Percentiles rank a stretch among this genome's conserved stretches.
These are phyloP conservation scores for Cytospora paraplurivora DNA, from an alignment of 2,329 filamentous ascomycete genomes.

Conservation along the genomic window DNA sequence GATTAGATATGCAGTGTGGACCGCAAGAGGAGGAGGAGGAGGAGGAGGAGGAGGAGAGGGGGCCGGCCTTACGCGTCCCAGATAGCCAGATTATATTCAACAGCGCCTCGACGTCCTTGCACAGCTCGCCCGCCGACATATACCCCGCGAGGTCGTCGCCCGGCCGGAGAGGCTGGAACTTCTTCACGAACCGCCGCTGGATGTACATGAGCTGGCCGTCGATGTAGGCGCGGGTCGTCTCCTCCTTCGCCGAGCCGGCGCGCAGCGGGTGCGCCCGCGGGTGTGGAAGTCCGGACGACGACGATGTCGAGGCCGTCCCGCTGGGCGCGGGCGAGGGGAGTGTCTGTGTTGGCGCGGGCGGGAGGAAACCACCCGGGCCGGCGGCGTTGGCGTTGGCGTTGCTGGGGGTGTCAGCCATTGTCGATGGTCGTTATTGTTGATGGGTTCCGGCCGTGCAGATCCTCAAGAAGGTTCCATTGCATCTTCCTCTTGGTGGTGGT, in stretches of 20 bases:
- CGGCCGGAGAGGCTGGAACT: conserved; percentile 50
- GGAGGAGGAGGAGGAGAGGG: too few relatives aligned
- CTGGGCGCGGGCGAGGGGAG: conserved; percentile 60
- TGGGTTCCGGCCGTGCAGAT: background rate
- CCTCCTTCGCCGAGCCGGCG: conserved; percentile 62
- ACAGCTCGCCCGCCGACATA: conserved; percentile 67
- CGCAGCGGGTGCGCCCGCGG: conserved; percentile 55
- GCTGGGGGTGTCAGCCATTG: conserved; percentile 34
- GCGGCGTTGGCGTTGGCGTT: background rate
- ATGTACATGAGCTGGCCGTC: conserved; percentile 55
- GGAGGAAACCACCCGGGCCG: conserved; percentile 56
- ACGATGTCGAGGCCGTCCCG: conserved; percentile 44
- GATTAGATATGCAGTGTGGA: too few relatives aligned
- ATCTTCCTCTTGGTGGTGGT: conserved; percentile 5
- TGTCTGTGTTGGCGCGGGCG: conserved; percentile 32
- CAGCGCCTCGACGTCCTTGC: conserved; percentile 71
- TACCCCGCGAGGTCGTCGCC: conserved; percentile 56
- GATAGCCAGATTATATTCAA: conserved; percentile 84
- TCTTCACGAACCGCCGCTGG: conserved; percentile 63
- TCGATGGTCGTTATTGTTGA: conserved; percentile 14
- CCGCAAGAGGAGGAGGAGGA: too few relatives aligned
- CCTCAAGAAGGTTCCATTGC: conserved; percentile 15
- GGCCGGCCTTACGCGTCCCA: conserved; percentile 75
- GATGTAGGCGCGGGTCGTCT: conserved; percentile 59
- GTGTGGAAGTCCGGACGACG: conserved; percentile 51